Conservation (phyloP, 164 flowering plant species). For the Vitis riparia region DNA sequence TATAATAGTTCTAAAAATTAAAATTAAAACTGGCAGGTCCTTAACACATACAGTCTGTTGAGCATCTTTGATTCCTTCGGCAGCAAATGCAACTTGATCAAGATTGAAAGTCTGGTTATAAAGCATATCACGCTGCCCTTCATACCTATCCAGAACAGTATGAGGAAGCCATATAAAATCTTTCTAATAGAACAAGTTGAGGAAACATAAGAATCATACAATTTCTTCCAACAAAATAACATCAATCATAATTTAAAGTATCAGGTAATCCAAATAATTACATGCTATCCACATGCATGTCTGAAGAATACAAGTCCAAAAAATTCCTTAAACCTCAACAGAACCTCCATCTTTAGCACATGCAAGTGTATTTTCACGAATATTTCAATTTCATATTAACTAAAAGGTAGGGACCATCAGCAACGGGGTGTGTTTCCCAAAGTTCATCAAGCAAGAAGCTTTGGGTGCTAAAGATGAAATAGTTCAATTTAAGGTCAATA, state of each 20-base stretch:
- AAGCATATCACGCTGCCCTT: conserved; percentile 97
- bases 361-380: too few species aligned
- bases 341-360: too few species aligned
- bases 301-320: too few species aligned
- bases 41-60: conserved; percentile 80
- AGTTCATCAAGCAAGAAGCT: too few species aligned
- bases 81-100: conserved; percentile 94
- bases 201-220: background rate
- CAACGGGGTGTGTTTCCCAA: too few species aligned
- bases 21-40: background rate
- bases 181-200: background rate
- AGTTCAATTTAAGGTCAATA: too few species aligned
- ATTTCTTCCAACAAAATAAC: background rate
- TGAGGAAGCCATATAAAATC: background rate
- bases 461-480: too few species aligned
- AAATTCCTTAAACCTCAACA: too few species aligned
- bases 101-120: conserved; percentile 97
- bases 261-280: background rate
- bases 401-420: too few species aligned
- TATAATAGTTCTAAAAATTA: background rate
- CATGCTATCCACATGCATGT: background rate
- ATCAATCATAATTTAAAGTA: background rate
- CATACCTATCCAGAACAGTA: conserved; percentile 43
- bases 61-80: conserved; percentile 97
- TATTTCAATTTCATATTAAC: too few species aligned